Evolutionary conservation across 371 early-diverging fungal genomes (phyloP).

Genomic region (Mucor racemosus): DNA sequence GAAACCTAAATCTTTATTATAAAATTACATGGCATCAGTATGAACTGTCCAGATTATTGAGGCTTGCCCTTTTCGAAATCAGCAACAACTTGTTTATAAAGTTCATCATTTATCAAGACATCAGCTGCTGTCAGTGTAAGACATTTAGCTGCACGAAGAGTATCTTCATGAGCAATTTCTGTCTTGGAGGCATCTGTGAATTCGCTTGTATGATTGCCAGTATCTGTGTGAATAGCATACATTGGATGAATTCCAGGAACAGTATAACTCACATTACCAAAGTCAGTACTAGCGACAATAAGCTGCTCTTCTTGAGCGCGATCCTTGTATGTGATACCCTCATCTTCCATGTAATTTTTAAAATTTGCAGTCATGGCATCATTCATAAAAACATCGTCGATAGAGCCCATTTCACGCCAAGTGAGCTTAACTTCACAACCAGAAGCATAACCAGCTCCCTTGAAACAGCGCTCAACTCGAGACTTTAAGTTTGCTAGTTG

Average conservation of each 20-base stretch:
- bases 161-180: constrained; percentile 60
- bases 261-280: constrained; percentile 69
- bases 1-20: too few relatives aligned
- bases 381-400: constrained; percentile 59
- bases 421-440: constrained; percentile 67
- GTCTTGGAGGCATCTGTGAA: constrained; percentile 68
- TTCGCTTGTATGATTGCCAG: constrained; percentile 39
- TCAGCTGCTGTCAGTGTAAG: constrained; percentile 44
- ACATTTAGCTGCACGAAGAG: constrained; percentile 57
- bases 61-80: constrained; percentile 40
- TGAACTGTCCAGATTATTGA: not conserved
- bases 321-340: constrained; percentile 42
- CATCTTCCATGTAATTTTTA: constrained; percentile 52
- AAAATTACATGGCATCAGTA: too few relatives aligned
- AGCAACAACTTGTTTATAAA: constrained; percentile 34
- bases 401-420: constrained; percentile 42
- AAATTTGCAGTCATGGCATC: constrained; percentile 58
- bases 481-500: constrained; percentile 54
- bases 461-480: constrained; percentile 61
- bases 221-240: constrained; percentile 21
- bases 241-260: constrained; percentile 30
- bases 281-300: constrained; percentile 67
- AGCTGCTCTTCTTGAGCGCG: constrained; percentile 41
- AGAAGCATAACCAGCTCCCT: constrained; percentile 67
- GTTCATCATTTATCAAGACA: constrained; percentile 31